Conservation (phyloP, 306 rosid species). For the Dryas drummondii region DNA sequence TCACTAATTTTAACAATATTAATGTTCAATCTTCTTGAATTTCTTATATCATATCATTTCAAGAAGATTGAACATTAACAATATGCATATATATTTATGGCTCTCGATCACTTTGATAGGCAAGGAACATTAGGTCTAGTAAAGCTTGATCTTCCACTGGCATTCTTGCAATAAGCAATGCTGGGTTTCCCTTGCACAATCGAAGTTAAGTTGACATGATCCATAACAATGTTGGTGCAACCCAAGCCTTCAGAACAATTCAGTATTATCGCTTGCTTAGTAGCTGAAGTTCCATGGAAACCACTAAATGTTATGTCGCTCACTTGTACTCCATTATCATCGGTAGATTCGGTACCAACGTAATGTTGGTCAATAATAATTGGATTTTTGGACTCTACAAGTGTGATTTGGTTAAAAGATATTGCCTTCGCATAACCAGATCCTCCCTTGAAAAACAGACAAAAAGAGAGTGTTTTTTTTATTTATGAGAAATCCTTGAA, state of each 20-base stretch:
- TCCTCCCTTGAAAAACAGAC: background rate
- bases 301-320: constrained; percentile 11
- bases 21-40: too few species aligned
- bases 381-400: background rate
- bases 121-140: constrained; percentile 23
- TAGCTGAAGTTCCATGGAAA: constrained; percentile 7
- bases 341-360: background rate
- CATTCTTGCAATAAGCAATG: constrained; percentile 4
- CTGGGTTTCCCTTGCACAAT: background rate
- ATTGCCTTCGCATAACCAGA: constrained; percentile 5
- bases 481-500: too few species aligned
- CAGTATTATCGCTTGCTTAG: constrained; percentile 5
- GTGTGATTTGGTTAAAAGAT: background rate
- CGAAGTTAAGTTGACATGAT: background rate
- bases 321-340: background rate
- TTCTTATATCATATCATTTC: too few species aligned
- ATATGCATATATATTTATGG: background rate
- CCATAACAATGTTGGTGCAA: constrained; percentile 25
- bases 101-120: background rate
- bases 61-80: background rate
- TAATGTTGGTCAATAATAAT: constrained; percentile 18
- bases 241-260: background rate
- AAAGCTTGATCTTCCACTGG: background rate
- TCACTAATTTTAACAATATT: too few species aligned
- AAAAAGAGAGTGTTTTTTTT: background rate